Percentiles rank a stretch among this genome's conserved stretches.
Evolutionary conservation across 1,139 yeast genomes (phyloP).

Genomic region (Taphrina wiesneri): DNA sequence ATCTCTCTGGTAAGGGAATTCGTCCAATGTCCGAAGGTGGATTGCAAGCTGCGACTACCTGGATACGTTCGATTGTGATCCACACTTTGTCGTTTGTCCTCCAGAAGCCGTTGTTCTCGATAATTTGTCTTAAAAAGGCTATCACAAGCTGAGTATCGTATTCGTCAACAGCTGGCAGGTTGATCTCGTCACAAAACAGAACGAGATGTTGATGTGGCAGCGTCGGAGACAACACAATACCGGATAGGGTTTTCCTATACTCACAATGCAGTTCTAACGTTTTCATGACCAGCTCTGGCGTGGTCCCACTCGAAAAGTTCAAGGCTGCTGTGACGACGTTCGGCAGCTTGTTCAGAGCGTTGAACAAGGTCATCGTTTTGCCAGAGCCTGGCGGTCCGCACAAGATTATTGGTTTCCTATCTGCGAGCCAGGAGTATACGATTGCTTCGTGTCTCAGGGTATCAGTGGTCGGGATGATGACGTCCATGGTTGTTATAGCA

Average conservation of each 20-base stretch:
- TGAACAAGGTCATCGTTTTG: conserved; percentile 84
- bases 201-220: conserved; percentile 71
- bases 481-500: conserved; percentile 61
- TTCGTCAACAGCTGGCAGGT: conserved; percentile 71
- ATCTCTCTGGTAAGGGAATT: conserved; percentile 58
- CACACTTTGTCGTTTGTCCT: conserved; percentile 59
- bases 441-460: conserved; percentile 68
- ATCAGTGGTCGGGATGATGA: conserved; percentile 77
- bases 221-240: conserved; percentile 60
- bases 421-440: conserved; percentile 59
- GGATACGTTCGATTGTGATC: conserved; percentile 67
- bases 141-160: conserved; percentile 77
- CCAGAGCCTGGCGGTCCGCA: conserved; percentile 99
- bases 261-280: conserved; percentile 73
- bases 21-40: conserved; percentile 85
- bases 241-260: conserved; percentile 57
- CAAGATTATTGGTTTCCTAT: conserved; percentile 64
- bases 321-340: conserved; percentile 64
- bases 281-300: conserved; percentile 61
- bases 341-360: conserved; percentile 62
- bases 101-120: conserved; percentile 82
- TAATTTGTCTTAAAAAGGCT: conserved; percentile 71
- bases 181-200: conserved; percentile 88
- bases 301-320: conserved; percentile 82
- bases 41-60: conserved; percentile 92